Base-by-base conservation (phyloP, 2,329 filamentous ascomycete species). In the Aspergillus sp. region DNA sequence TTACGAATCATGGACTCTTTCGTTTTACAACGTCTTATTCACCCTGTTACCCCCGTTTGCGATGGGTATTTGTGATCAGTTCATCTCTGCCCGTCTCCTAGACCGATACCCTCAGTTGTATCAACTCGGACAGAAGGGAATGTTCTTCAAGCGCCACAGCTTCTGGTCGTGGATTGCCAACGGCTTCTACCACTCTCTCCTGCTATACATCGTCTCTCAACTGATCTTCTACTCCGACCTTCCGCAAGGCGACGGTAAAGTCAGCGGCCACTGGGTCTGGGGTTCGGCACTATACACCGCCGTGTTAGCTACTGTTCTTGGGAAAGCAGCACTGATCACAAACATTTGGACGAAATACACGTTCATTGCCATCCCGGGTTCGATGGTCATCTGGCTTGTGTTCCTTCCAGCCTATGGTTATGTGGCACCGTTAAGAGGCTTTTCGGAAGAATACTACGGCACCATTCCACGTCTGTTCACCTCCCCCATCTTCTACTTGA, bases 321-420 rank as follows among this genome's bases (percentile, higher is more conserved):
- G 92, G 62, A 99, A 99, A 78, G 95, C 95, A 3, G 92, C 91
- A 1, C 83, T 99, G 59, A 90, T 98, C 64, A 96, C 93, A 21
- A 97, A 91, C 75, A 93, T 96, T 76, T 99, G 95, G 95, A 99
- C 95, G 48, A 99, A 99, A 77, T 99, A 96, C 75, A 93, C 96
- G 60, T 86, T 99, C 63, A 85, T 98, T 63, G 92, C 95, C 35
- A 99, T 99, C 62, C 95, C 95, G 0, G 95, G 95, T 39, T 96
- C 90, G 61, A 89, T 99, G 83, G 76, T 88, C 17, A 86, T 99
- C 66, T 99, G 95, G 95, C 86, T 96, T 72, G 86, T 86, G 37
- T 96, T 98, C 73, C 84, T 98, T 63, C 91, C 92, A 3, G 86
- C 89, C 2, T 99, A 98, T 77, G 92, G 87, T 40, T 91, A 84